A percentile compares a stretch with the other conserved stretches of the same genome.
Evolutionary conservation across 345 rosid genomes (phyloP).

Genomic region (Adansonia digitata): DNA sequence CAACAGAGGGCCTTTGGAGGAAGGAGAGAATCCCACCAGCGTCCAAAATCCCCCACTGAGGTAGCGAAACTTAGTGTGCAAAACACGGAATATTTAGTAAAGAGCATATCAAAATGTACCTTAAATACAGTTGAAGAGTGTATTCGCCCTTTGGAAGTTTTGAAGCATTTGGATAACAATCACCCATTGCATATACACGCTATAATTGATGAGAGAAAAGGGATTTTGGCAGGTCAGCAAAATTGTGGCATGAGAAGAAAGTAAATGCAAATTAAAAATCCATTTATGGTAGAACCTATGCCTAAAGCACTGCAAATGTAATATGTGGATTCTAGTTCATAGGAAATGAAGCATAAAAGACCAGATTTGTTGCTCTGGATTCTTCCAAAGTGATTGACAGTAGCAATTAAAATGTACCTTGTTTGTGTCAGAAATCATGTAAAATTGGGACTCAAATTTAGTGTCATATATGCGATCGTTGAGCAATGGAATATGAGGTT

Average conservation of each 20-base stretch:
- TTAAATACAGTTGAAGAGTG: conserved; percentile 62
- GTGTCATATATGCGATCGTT: conserved; percentile 95
- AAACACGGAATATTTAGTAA: neutral
- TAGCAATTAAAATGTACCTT: conserved; percentile 48
- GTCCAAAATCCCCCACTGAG: neutral
- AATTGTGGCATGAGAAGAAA: conserved; percentile 5
- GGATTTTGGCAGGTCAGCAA: conserved; percentile 6
- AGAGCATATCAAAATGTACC: conserved; percentile 35
- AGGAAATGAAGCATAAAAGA: neutral
- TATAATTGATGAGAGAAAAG: conserved; percentile 18
- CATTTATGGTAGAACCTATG: neutral
- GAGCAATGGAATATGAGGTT: conserved; percentile 79
- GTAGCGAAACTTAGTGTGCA: neutral
- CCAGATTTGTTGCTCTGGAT: neutral
- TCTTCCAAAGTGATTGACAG: conserved; percentile 3
- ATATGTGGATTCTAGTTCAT: neutral
- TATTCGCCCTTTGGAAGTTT: conserved; percentile 95
- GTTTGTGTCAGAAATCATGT: conserved; percentile 84
- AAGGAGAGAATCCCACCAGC: neutral
- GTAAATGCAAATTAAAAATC: neutral
- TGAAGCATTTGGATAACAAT: conserved; percentile 68
- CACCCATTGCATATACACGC: conserved; percentile 91
- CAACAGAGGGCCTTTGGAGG: neutral
- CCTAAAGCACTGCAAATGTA: neutral
- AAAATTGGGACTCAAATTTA: conserved; percentile 96